These are phyloP conservation scores for Tulasnella sp. DNA, from an alignment of 768 basidiomycete genomes.

Conservation along the genomic window DNA sequence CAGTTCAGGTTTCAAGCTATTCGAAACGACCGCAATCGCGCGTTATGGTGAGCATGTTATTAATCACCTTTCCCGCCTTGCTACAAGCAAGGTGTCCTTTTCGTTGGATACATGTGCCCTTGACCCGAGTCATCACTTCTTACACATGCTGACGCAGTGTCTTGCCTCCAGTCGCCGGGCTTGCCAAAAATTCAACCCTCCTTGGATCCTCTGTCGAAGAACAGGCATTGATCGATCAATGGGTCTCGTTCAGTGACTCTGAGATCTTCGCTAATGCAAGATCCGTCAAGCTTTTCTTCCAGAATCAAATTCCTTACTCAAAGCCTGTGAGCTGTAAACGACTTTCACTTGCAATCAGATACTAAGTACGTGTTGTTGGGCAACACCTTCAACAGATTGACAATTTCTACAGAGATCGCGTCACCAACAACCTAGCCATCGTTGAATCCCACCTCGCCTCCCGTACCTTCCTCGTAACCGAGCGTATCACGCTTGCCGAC, in stretches of 20 bases:
- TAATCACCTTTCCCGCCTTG: not conserved
- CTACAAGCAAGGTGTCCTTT: not conserved
- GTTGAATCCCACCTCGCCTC: constrained; percentile 62
- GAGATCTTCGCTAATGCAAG: constrained; percentile 39
- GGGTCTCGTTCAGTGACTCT: constrained; percentile 60
- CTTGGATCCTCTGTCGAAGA: constrained; percentile 55
- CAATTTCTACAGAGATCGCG: constrained; percentile 39
- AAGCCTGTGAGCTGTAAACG: constrained; percentile 51
- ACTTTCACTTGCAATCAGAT: not conserved
- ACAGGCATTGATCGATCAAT: constrained; percentile 71
- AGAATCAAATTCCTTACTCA: constrained; percentile 50
- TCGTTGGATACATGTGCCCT: too few relatives aligned
- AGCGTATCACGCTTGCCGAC: constrained; percentile 92
- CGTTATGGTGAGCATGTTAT: constrained; percentile 62
- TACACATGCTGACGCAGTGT: constrained; percentile 49
- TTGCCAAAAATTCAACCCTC: constrained; percentile 67
- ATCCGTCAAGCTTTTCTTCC: constrained; percentile 34
- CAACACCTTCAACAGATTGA: constrained; percentile 38
- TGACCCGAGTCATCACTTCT: constrained; percentile 27
- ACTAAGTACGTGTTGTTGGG: not conserved
- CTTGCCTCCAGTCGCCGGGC: constrained; percentile 46
- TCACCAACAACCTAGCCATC: constrained; percentile 45
- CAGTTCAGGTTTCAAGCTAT: constrained; percentile 62
- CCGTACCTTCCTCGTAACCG: constrained; percentile 82
- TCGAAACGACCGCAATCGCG: constrained; percentile 70